Evolutionary conservation across 2,329 filamentous ascomycete genomes (phyloP), one percentile per base, ranked within the genome.

Genomic region (Claviceps purpurea): DNA sequence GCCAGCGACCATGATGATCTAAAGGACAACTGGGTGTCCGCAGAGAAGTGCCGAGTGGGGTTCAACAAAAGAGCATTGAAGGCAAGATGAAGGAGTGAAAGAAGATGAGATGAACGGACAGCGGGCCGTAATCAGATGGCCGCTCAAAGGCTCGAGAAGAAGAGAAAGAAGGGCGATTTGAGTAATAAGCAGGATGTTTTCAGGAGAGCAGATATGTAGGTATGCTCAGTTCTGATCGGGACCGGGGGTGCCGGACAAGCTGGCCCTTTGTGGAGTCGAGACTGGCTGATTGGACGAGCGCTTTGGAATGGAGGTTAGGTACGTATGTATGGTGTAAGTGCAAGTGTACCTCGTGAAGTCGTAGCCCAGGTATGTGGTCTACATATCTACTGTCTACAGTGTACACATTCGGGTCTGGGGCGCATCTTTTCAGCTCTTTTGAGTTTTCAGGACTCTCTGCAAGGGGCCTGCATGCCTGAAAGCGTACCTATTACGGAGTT

Each of bases 1-100:
- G 65, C 82, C 82, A 55, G 82, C 78, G 70, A 82, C 83, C 75
- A 77, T 79, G 63, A 59, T 40, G 18, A 45, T 11, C 7, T n/a
- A 20, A 18, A 43, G 16, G 20, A 20, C 16, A 26, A 41, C 49
- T 22, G 39, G 16, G 10, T 11, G 49, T 24, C 51, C 49, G 42
- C 50, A 47, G 50, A 44, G 44, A 22, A 47, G 30, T 30, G 18
- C 10, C 34, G 18, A 24, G 11, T 20, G n/a, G 3, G 40, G 18
- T 22, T 41, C 40, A 24, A 26, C 24, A 37, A 43, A 48, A 16
- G 38, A n/a, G 46, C 14, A 42, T 39, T 24, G 37, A 16, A 16
- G 30, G 4, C 34, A 34, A 43, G 22, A 16, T 14, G 20, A 34
- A 18, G 40, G 37, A 26, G 26, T 37, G 11, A 14, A 26, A 41